Evolutionary conservation across 1,284 basidiomycete species (phyloP).

Genomic region (Peniophora sp.): DNA sequence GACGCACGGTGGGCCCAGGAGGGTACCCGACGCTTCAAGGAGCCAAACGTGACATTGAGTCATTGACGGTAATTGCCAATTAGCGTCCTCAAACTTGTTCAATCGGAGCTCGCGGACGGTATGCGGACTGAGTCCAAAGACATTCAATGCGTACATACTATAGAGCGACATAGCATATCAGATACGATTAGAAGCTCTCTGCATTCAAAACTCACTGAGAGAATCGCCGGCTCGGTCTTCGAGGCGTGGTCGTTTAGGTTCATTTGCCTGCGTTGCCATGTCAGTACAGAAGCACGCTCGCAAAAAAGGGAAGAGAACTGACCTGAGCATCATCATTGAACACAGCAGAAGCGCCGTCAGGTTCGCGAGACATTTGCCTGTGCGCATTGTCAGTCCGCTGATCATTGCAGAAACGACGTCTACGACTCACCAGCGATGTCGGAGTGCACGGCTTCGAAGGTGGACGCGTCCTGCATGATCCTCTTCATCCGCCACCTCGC

Average conservation of each 20-base stretch:
- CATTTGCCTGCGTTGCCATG: slow-evolving; percentile 72
- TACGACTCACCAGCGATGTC: slow-evolving; percentile 85
- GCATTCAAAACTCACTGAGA: slow-evolving; percentile 44
- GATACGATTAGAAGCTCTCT: slow-evolving; percentile 9
- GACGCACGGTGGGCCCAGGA: too few relatives aligned
- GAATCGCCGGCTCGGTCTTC: slow-evolving; percentile 88
- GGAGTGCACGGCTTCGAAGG: slow-evolving; percentile 98
- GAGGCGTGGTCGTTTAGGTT: slow-evolving; percentile 78
- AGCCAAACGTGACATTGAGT: too few relatives aligned
- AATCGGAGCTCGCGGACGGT: too few relatives aligned
- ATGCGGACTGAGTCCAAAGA: too few relatives aligned
- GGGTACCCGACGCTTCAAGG: too few relatives aligned
- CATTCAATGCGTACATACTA: too few relatives aligned
- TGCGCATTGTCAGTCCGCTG: slow-evolving; percentile 18
- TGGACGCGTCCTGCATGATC: slow-evolving; percentile 99
- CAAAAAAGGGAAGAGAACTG: slow-evolving; percentile 16
- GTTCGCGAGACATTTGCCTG: slow-evolving; percentile 94
- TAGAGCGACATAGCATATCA: slow-evolving; percentile 10
- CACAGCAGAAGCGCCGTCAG: slow-evolving; percentile 94
- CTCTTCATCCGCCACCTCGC: too few relatives aligned
- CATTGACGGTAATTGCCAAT: too few relatives aligned
- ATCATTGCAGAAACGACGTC: not conserved
- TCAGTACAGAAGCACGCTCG: slow-evolving; percentile 10
- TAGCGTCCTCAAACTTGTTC: too few relatives aligned
- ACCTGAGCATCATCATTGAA: slow-evolving; percentile 96